phyloP scores from a whole-genome alignment of 2,329 filamentous ascomycete species.

The Venturiaceae sp. region DNA sequence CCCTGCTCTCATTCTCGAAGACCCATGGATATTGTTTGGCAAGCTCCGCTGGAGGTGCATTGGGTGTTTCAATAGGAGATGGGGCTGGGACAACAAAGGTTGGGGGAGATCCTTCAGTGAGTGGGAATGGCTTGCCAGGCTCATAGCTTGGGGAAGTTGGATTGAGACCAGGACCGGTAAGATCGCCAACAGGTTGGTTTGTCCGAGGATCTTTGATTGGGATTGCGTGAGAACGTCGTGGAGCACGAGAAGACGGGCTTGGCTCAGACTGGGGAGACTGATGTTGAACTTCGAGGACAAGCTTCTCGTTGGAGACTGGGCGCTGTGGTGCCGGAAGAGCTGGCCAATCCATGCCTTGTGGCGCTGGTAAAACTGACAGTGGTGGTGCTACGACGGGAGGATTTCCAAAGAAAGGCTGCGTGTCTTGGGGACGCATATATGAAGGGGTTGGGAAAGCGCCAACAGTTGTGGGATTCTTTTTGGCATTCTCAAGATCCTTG shows the following conservation, averaged over 20 bases:
- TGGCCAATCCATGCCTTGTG: not conserved
- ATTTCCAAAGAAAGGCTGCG: not conserved
- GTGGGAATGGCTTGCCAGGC: conserved; percentile 14
- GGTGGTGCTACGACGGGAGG: not conserved
- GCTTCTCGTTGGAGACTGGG: conserved; percentile 13
- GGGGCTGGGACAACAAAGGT: conserved; percentile 19
- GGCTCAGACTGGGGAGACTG: conserved; percentile 1
- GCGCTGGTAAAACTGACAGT: not conserved
- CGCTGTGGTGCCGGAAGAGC: not conserved
- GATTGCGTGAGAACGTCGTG: conserved; percentile 28
- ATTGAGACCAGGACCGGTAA: conserved; percentile 19
- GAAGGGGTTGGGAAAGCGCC: not conserved
- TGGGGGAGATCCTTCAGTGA: conserved; percentile 5
- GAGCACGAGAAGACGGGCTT: conserved; percentile 9
- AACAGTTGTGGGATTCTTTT: not conserved
- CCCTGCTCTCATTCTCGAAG: conserved; percentile 7
- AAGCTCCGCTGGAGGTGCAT: conserved; percentile 7
- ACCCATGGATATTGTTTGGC: conserved; percentile 19
- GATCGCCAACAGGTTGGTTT: not conserved
- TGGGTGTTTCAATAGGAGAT: conserved; percentile 18
- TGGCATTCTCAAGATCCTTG: conserved; percentile 7
- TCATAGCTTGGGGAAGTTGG: conserved; percentile 31
- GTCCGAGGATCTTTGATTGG: conserved; percentile 28
- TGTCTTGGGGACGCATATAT: not conserved
- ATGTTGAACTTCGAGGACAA: not conserved